Conservation (phyloP, 768 basidiomycete species). For the Rhodotorula sphaerocarpa region DNA sequence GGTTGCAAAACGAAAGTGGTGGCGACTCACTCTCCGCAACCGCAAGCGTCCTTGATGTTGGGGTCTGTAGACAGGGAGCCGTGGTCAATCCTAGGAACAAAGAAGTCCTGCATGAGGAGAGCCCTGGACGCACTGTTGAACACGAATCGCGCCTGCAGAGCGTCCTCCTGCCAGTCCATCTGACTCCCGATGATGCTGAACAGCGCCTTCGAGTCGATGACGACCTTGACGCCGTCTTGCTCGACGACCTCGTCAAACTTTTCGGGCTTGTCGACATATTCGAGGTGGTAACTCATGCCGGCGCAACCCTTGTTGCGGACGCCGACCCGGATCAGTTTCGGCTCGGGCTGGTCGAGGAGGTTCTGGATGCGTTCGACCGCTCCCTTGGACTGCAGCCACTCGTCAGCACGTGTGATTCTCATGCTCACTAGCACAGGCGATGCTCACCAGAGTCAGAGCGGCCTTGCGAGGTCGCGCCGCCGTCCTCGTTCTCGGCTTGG, state of each 20-base stretch:
- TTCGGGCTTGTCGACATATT: conserved; percentile 81
- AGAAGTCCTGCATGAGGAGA: background rate
- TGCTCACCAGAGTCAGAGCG: conserved; percentile 64
- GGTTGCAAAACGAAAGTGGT: background rate
- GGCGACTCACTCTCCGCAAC: conserved; percentile 66
- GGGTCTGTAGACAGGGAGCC: conserved; percentile 79
- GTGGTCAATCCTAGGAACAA: conserved; percentile 44
- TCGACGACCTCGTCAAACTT: conserved; percentile 94
- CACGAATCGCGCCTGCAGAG: conserved; percentile 59
- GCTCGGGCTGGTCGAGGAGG: conserved; percentile 63
- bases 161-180: conserved; percentile 97
- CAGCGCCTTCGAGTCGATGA: conserved; percentile 92
- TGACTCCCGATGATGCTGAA: conserved; percentile 97
- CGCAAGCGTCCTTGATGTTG: conserved; percentile 88
- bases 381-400: conserved; percentile 56
- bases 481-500: background rate
- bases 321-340: conserved; percentile 86
- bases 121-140: conserved; percentile 24
- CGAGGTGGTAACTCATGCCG: conserved; percentile 77
- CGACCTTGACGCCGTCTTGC: conserved; percentile 85
- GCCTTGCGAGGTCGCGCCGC: conserved; percentile 61
- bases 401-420: background rate
- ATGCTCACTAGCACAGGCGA: too few relatives aligned
- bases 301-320: conserved; percentile 98
- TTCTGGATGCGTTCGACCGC: conserved; percentile 65